Evolutionary conservation across 768 basidiomycete species (phyloP).

Genomic region (Tulasnella sp.): DNA sequence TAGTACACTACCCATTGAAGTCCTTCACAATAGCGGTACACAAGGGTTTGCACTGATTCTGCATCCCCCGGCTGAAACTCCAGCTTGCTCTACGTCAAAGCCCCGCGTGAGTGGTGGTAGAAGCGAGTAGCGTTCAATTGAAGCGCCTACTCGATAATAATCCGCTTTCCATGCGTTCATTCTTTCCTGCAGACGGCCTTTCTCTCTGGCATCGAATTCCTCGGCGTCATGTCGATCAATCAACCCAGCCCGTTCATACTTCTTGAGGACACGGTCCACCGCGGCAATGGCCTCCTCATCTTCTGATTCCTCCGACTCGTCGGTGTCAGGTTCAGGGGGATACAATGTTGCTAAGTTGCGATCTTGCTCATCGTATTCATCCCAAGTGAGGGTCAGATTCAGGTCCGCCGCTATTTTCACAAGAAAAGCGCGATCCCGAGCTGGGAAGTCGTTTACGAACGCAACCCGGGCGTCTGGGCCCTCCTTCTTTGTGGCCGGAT

Average conservation of each 20-base stretch:
- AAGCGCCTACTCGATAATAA: conserved; percentile 76
- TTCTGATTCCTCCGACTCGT: conserved; percentile 44
- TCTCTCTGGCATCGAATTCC: conserved; percentile 75
- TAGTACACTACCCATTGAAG: conserved; percentile 99
- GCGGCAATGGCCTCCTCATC: conserved; percentile 36
- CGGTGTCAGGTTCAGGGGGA: conserved; percentile 43
- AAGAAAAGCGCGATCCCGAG: conserved; percentile 81
- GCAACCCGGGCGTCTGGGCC: conserved; percentile 52
- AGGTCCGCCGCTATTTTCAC: conserved; percentile 73
- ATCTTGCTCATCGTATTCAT: conserved; percentile 86
- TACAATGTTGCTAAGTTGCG: conserved; percentile 72
- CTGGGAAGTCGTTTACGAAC: conserved; percentile 78
- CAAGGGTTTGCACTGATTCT: conserved; percentile 67
- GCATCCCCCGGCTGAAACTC: conserved; percentile 75
- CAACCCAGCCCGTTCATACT: conserved; percentile 26
- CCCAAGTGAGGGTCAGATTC: conserved; percentile 83
- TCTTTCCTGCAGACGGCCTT: conserved; percentile 72
- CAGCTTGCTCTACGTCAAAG: conserved; percentile 71
- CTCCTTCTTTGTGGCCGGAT: conserved; percentile 36
- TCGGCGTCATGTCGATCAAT: conserved; percentile 69
- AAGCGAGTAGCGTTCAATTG: not conserved
- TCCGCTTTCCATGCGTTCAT: conserved; percentile 90
- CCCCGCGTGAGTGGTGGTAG: conserved; percentile 34
- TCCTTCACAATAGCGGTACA: conserved; percentile 86
- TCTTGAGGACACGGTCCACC: conserved; percentile 33